These are phyloP conservation scores for Solanum medicagineum DNA, from an alignment of 257 asterid genomes.

Conservation along the genomic window DNA sequence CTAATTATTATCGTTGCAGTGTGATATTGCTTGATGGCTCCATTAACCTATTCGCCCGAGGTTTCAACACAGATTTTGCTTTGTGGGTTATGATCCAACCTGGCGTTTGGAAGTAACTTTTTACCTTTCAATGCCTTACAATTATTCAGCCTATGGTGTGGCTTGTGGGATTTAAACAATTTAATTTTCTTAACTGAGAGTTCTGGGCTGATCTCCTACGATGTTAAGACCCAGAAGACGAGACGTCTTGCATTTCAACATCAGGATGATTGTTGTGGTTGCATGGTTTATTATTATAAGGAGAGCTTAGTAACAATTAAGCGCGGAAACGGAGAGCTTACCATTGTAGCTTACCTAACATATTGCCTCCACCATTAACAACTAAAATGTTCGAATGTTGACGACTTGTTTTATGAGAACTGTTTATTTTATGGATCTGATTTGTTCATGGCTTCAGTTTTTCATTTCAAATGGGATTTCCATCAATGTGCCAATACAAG, in stretches of 20 bases:
- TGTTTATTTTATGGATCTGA: neutral
- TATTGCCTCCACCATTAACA: neutral
- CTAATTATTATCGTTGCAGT: rapidly evolving
- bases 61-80: neutral
- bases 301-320: neutral
- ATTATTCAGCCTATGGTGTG: neutral
- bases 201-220: neutral
- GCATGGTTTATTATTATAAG: neutral
- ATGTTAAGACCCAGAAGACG: neutral
- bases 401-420: neutral
- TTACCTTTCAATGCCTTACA: neutral
- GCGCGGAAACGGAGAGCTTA: neutral
- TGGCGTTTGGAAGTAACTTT: neutral
- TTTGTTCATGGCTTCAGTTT: neutral
- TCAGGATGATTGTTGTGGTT: neutral
- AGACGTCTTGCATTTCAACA: neutral
- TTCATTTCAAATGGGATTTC: neutral
- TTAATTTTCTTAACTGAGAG: neutral
- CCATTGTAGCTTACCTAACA: neutral
- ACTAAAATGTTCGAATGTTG: neutral
- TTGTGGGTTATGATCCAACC: neutral
- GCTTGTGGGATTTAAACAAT: neutral
- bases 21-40: neutral
- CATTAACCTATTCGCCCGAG: neutral
- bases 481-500: neutral